Evolutionary conservation across 805 yeast species (phyloP), one percentile per base, ranked within the genome.

Genomic region (Candida boleticola): DNA sequence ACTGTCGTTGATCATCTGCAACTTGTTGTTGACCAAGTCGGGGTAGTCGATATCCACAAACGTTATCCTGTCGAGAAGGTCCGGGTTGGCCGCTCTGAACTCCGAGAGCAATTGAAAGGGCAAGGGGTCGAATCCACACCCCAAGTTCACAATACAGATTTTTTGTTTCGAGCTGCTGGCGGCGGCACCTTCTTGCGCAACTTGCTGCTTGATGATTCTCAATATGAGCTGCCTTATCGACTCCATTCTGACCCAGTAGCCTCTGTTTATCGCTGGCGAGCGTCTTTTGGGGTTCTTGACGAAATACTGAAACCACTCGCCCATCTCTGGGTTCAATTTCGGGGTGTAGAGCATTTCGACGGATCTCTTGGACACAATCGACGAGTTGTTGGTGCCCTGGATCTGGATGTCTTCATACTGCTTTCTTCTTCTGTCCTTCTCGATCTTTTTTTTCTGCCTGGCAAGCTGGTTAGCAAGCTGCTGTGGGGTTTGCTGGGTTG

Each of bases 341-440:
- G 57, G 43, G 11, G 65, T 54, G 49, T 82, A 86, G 9, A 85
- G 61, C 49, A 73, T 64, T 52, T 87, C 95, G 2, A 85, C 95
- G 1, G 93, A 85, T 47, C 93, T 63, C 52, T 86, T 86, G 2
- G 93, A 85, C 1, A 85, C 89, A 37, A 87, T 86, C 0, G 95
- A 86, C 5, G 89, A 85, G 51, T 83, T 85, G 55, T 87, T 86
- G 2, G 95, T 86, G 3, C 88, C 89, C 61, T 86, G 95, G n/a
- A 86, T 81, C 22, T 83, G 82, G 25, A 79, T 60, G 58, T 83
- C 89, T 27, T 78, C 77, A 51, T 72, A 77, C 19, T 68, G 65
- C 48, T 72, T 74, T 31, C 72, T 66, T 29, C 82, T 58, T 31
- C 55, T 57, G 42, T 68, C 76, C 47, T 79, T 78, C 40, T 66